These are phyloP conservation scores for Fibroporia radiculosa DNA, from an alignment of 768 basidiomycete species.

Conservation along the genomic window DNA sequence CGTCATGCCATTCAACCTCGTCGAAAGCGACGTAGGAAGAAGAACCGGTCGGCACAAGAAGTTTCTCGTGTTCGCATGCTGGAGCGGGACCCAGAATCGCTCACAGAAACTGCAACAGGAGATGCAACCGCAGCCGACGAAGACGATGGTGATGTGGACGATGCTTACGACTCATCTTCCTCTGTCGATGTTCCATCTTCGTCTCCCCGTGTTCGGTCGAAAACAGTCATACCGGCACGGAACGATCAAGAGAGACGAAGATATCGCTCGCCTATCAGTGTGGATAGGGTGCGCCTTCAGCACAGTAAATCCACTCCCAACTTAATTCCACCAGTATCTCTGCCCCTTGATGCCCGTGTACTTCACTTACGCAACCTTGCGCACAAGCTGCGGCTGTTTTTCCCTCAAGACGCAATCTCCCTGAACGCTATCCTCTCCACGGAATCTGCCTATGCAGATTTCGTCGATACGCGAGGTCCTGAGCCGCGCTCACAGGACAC, in stretches of 20 bases:
- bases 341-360: constrained; percentile 39
- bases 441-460: constrained; percentile 14
- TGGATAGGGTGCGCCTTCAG: constrained; percentile 24
- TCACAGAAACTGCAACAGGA: constrained; percentile 9
- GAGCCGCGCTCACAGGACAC: constrained; percentile 24
- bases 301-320: constrained; percentile 42
- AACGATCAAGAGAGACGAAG: constrained; percentile 1
- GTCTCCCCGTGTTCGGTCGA: constrained; percentile 20
- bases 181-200: constrained; percentile 21
- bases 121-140: constrained; percentile 12
- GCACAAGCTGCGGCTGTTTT: constrained; percentile 46
- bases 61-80: constrained; percentile 8
- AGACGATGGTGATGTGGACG: constrained; percentile 12
- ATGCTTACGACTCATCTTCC: constrained; percentile 19
- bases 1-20: constrained; percentile 33
- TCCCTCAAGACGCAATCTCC: constrained; percentile 40
- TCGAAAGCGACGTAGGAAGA: constrained; percentile 28
- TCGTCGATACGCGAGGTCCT: constrained; percentile 31
- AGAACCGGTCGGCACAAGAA: constrained; percentile 18
- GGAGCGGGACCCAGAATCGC: constrained; percentile 6
- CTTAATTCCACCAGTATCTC: constrained; percentile 29
- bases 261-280: constrained; percentile 3
- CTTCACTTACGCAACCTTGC: constrained; percentile 48
- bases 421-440: constrained; percentile 24
- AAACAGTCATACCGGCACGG: constrained; percentile 8